Conservation (phyloP, 1,284 basidiomycete genomes). For the Apiotrichum sp. region DNA sequence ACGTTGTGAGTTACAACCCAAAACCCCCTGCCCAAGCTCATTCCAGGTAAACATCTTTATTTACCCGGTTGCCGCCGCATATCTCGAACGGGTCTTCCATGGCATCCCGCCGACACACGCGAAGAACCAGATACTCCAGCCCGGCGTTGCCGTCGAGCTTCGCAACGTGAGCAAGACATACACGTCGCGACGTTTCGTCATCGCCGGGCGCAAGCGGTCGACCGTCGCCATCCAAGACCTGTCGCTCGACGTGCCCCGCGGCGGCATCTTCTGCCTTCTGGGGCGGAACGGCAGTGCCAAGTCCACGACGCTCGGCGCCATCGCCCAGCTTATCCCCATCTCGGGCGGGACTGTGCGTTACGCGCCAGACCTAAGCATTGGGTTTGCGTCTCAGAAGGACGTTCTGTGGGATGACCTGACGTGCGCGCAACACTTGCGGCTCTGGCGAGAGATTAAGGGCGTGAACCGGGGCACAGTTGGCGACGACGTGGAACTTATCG, state of each 20-base stretch:
- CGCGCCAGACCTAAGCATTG: conserved; percentile 50
- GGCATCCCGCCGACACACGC: background rate
- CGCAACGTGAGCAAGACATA: conserved; percentile 25
- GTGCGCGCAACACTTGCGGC: conserved; percentile 63
- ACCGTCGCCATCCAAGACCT: conserved; percentile 61
- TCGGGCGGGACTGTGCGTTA: conserved; percentile 60
- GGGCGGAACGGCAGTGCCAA: conserved; percentile 67
- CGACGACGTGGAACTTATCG: conserved; percentile 56
- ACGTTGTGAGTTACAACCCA: conserved; percentile 48
- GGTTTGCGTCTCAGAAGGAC: conserved; percentile 76
- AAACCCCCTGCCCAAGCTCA: too few species aligned
- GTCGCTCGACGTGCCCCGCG: conserved; percentile 60
- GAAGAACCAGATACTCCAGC: conserved; percentile 1
- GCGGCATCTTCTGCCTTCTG: conserved; percentile 66
- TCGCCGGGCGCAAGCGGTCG: conserved; percentile 37
- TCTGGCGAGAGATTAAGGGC: conserved; percentile 66
- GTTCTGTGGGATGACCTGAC: conserved; percentile 71
- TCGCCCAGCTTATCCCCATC: conserved; percentile 58
- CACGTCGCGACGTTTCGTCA: conserved; percentile 17
- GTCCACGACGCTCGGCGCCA: conserved; percentile 62
- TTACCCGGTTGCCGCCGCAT: conserved; percentile 60
- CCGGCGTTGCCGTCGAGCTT: conserved; percentile 20
- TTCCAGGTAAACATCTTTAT: conserved; percentile 53
- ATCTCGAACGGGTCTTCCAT: conserved; percentile 54
- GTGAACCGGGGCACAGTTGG: conserved; percentile 31